These are phyloP conservation scores for Stemphylium beticola DNA, from an alignment of 2,329 filamentous ascomycete genomes.

Conservation along the genomic window DNA sequence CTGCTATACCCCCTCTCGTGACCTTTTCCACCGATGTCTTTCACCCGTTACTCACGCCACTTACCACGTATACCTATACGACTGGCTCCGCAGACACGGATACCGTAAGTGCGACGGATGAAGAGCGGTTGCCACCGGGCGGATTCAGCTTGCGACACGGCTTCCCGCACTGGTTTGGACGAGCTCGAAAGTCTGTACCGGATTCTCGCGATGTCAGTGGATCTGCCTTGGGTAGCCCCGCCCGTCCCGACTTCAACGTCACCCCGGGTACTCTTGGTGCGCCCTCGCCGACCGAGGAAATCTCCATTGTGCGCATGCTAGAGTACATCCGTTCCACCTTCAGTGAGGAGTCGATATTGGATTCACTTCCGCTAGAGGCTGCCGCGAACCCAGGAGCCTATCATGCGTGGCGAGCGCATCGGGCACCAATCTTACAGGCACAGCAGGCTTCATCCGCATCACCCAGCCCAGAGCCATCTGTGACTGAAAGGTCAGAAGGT, in stretches of 20 bases:
- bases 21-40: conserved; percentile 94
- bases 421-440: conserved; percentile 51
- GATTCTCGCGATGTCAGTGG: conserved; percentile 44
- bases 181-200: conserved; percentile 36
- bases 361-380: conserved; percentile 78
- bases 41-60: conserved; percentile 87
- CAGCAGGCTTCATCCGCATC: conserved; percentile 25
- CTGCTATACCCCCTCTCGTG: conserved; percentile 78
- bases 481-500: conserved; percentile 21
- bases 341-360: conserved; percentile 76
- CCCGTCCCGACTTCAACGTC: conserved; percentile 15
- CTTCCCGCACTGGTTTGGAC: conserved; percentile 85
- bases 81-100: conserved; percentile 75
- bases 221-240: conserved; percentile 31
- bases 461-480: conserved; percentile 34
- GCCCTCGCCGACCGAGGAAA: conserved; percentile 11
- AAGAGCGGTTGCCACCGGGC: conserved; percentile 82
- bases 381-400: conserved; percentile 91
- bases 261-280: conserved; percentile 13
- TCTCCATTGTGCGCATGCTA: conserved; percentile 64
- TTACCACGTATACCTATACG: conserved; percentile 94
- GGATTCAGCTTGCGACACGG: conserved; percentile 90
- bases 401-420: conserved; percentile 87
- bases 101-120: conserved; percentile 81
- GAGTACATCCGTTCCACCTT: conserved; percentile 84